Percentiles rank a stretch among this genome's conserved stretches.
phyloP scores from a whole-genome alignment of 225 moss, liverwort and hornwort species.

The Straminergon stramineum region DNA sequence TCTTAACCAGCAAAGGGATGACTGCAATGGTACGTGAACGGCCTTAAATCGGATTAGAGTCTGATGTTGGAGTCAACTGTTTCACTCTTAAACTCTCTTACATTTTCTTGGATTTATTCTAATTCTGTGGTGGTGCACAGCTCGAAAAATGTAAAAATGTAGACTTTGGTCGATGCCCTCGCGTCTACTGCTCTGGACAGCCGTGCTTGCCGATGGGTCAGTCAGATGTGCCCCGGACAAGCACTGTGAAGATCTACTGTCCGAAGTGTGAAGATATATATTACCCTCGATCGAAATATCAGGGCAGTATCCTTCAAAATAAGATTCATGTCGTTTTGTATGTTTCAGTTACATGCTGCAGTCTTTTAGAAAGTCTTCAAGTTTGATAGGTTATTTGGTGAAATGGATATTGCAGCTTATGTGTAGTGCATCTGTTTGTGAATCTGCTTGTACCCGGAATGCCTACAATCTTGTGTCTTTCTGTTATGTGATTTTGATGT shows the following conservation, averaged over 20 bases:
- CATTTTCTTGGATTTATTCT: background rate
- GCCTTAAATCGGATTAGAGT: background rate
- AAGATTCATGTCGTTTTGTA: background rate
- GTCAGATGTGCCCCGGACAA: constrained; percentile 92
- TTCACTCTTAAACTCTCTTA: background rate
- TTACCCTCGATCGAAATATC: constrained; percentile 97
- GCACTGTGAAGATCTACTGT: constrained; percentile 98
- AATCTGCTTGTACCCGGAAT: background rate
- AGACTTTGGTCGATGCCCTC: constrained; percentile 96
- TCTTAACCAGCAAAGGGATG: constrained; percentile 95
- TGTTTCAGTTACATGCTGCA: background rate
- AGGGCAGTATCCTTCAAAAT: constrained; percentile 93
- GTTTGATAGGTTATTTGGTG: background rate
- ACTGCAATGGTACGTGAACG: constrained; percentile 69
- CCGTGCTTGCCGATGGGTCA: constrained; percentile 94
- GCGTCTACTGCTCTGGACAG: constrained; percentile 94
- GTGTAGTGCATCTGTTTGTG: background rate
- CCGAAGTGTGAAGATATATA: constrained; percentile 99
- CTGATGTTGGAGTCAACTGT: background rate
- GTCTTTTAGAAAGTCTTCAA: background rate
- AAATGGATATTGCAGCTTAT: background rate
- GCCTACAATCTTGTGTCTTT: background rate
- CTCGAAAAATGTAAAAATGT: constrained; percentile 97
- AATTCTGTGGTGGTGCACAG: constrained; percentile 25
- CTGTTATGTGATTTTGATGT: background rate